Evolutionary conservation across 495 filamentous ascomycete species (phyloP).

Genomic region (Evansstolkia leycettana): DNA sequence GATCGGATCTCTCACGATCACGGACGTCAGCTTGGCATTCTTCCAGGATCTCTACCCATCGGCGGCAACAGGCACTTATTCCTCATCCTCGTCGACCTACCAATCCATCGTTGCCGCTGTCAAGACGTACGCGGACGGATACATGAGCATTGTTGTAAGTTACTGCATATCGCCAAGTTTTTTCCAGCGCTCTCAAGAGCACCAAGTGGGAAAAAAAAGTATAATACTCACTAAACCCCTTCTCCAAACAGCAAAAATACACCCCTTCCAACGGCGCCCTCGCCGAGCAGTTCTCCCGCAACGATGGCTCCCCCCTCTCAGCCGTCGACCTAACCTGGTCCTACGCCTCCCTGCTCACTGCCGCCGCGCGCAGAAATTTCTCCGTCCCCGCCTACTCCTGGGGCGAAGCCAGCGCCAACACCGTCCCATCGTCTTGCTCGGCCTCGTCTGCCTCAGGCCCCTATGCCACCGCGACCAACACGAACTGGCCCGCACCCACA

Average conservation of each 20-base stretch:
- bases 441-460: slow-evolving; percentile 10
- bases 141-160: slow-evolving; percentile 28
- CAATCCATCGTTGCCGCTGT: slow-evolving; percentile 35
- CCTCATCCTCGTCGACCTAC: slow-evolving; percentile 27
- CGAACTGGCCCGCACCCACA: neutral
- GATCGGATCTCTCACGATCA: slow-evolving; percentile 39
- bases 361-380: slow-evolving; percentile 16
- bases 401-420: slow-evolving; percentile 8
- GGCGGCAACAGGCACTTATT: slow-evolving; percentile 39
- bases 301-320: slow-evolving; percentile 34
- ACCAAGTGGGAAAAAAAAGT: too few relatives aligned
- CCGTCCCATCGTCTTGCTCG: slow-evolving; percentile 10
- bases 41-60: slow-evolving; percentile 40
- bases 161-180: neutral
- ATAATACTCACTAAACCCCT: slow-evolving; percentile 5
- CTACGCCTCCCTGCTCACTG: slow-evolving; percentile 32
- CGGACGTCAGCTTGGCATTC: slow-evolving; percentile 41
- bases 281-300: slow-evolving; percentile 43
- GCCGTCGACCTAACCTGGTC: slow-evolving; percentile 37
- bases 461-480: slow-evolving; percentile 8
- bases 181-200: too few relatives aligned
- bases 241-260: slow-evolving; percentile 27
- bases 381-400: slow-evolving; percentile 12
- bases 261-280: slow-evolving; percentile 34
- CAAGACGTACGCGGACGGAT: slow-evolving; percentile 45